Evolutionary conservation across 345 rosid genomes (phyloP).

Genomic region (Cardamine resedifolia): DNA sequence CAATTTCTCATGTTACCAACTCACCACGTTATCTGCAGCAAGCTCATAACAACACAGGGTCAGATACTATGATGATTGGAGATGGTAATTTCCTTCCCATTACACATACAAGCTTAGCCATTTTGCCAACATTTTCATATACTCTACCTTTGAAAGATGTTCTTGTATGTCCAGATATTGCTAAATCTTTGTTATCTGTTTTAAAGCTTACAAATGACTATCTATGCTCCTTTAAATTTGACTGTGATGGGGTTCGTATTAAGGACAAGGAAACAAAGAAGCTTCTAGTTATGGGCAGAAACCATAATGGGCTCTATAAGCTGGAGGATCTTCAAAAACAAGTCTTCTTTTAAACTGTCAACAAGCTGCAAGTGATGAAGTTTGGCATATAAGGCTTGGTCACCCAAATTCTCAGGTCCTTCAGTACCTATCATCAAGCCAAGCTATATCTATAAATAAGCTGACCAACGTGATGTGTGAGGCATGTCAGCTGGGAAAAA

Average conservation of each 20-base stretch:
- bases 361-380: not conserved
- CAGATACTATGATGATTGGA: too few relatives aligned
- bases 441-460: not conserved
- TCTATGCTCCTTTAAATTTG: too few relatives aligned
- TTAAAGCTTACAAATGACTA: not conserved
- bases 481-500: not conserved
- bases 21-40: too few relatives aligned
- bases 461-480: not conserved
- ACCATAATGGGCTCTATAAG: not conserved
- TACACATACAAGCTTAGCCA: not conserved
- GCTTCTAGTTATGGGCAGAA: not conserved
- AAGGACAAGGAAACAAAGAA: not conserved
- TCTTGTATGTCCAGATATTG: not conserved
- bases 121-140: not conserved
- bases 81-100: too few relatives aligned
- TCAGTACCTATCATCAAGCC: rapidly evolving
- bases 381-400: not conserved
- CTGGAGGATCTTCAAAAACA: too few relatives aligned
- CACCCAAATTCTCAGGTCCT: not conserved
- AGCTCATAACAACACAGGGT: too few relatives aligned
- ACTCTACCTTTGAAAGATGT: not conserved
- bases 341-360: not conserved
- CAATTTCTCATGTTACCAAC: too few relatives aligned
- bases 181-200: not conserved
- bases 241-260: not conserved